A percentile compares a stretch with the other conserved stretches of the same genome.
Evolutionary conservation across 164 flowering plant genomes (phyloP).

Genomic region (Dillenia turbinata): DNA sequence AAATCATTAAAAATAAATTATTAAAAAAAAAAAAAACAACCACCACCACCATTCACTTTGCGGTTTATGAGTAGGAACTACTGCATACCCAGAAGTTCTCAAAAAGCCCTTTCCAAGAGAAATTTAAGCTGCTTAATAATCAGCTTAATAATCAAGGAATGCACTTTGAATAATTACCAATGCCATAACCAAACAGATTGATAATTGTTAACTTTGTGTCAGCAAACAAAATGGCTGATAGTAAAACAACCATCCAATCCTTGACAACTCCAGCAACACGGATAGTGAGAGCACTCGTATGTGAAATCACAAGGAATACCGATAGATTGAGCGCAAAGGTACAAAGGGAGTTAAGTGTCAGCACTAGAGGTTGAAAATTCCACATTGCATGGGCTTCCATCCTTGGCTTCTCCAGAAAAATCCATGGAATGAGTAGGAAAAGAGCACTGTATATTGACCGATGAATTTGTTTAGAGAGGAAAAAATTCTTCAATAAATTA

Average conservation of each 20-base stretch:
- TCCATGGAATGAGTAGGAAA: constrained; percentile 94
- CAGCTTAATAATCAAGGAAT: too few species aligned
- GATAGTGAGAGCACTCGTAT: constrained; percentile 95
- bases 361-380: constrained; percentile 69
- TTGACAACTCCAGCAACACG: constrained; percentile 99
- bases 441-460: constrained; percentile 61
- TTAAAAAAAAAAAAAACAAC: too few species aligned
- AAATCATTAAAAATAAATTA: too few species aligned
- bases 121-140: too few species aligned
- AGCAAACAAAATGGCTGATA: constrained; percentile 89
- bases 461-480: constrained; percentile 1
- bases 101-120: too few species aligned
- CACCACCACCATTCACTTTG: too few species aligned
- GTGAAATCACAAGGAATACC: constrained; percentile 92
- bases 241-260: constrained; percentile 95
- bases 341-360: constrained; percentile 80
- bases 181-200: constrained; percentile 83
- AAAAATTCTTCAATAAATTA: background rate
- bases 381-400: constrained; percentile 77
- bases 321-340: constrained; percentile 98
- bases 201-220: constrained; percentile 88
- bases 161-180: constrained; percentile 45
- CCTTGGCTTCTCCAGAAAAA: constrained; percentile 87
- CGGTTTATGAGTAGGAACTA: too few species aligned
- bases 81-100: too few species aligned